These are phyloP conservation scores for Colletotrichum tropicale DNA, from an alignment of 2,329 filamentous ascomycete genomes.

Conservation along the genomic window DNA sequence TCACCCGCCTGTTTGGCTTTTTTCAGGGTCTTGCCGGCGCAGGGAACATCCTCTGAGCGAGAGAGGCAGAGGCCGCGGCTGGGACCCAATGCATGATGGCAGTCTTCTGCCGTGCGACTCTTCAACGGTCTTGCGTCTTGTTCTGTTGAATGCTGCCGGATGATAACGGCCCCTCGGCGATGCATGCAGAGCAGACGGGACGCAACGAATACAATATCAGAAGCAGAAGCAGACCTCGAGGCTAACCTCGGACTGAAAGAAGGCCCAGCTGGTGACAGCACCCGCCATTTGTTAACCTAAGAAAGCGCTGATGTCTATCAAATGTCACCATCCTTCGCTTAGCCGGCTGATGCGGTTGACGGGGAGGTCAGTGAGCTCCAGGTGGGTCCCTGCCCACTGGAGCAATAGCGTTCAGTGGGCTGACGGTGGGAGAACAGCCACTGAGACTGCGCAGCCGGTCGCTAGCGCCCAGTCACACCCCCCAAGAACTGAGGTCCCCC, in stretches of 20 bases:
- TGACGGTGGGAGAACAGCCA: background rate
- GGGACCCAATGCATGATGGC: background rate
- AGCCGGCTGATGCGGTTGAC: background rate
- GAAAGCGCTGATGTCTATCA: background rate
- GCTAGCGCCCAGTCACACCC: slow-evolving; percentile 2
- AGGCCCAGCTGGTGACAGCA: background rate
- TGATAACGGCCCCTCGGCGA: background rate
- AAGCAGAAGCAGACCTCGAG: background rate
- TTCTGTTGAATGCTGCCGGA: background rate
- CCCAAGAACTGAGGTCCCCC: background rate
- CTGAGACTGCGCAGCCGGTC: background rate
- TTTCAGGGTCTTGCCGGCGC: slow-evolving; percentile 9
- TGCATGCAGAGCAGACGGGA: background rate
- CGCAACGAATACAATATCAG: background rate
- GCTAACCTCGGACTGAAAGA: background rate
- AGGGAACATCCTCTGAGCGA: slow-evolving; percentile 12
- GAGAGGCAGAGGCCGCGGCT: background rate
- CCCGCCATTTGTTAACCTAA: background rate
- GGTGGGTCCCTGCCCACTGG: background rate
- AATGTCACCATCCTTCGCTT: slow-evolving; percentile 12
- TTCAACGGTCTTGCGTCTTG: background rate
- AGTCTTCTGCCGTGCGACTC: background rate
- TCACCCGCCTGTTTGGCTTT: background rate
- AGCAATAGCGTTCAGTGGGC: background rate
- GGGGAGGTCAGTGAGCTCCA: background rate